Evolutionary conservation across 176 grass and related monocot genomes (phyloP), one percentile per base, ranked within the genome.

Genomic region (Ensete ventricosum): DNA sequence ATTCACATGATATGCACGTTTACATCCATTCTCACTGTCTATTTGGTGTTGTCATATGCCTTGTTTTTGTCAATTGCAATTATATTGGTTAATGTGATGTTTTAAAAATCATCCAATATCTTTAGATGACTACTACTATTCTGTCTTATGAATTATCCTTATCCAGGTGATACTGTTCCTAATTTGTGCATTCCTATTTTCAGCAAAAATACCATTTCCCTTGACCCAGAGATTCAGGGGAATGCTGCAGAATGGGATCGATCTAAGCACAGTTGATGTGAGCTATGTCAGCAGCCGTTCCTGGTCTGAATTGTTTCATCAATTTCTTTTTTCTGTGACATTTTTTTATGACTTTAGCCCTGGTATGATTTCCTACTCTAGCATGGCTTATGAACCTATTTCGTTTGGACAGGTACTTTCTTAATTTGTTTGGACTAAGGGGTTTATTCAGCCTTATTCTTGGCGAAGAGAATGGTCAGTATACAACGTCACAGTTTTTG

Each of bases 201-300:
- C 88, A 99, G 96, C 91, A 8, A 99, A 99, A 82, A 85, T 99
- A 71, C 88, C 96, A 20, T 99, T 99, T 65, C 96, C 96, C 54
- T 81, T 99, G 81, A 99, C 96, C 64, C 96, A 88, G 67, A 81
- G 96, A 77, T 99, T 99, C 69, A 90, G 91, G 81, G 84, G 86
- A 82, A 99, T 99, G 96, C 79, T 93, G 76, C 96, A 99, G 81
- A 99, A 99, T 75, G 96, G 96, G 53, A 99, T 99, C 77, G 96
- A 99, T 81, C 78, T 99, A 34, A 99, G 91, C 26, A 99, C 96
- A 75, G 91, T 99, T 77, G 96, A 99, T 55, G 96, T 99, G 76
- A 99, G 96, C 81, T 99, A 99, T 64, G 96, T 99, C 76, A 99
- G 96, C 83, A 99, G 96, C 80, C 96, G 96, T 67, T 99, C 96